Evolutionary conservation across 306 rosid genomes (phyloP), one percentile per base, ranked within the genome.

Genomic region (Trifolium fragiferum): DNA sequence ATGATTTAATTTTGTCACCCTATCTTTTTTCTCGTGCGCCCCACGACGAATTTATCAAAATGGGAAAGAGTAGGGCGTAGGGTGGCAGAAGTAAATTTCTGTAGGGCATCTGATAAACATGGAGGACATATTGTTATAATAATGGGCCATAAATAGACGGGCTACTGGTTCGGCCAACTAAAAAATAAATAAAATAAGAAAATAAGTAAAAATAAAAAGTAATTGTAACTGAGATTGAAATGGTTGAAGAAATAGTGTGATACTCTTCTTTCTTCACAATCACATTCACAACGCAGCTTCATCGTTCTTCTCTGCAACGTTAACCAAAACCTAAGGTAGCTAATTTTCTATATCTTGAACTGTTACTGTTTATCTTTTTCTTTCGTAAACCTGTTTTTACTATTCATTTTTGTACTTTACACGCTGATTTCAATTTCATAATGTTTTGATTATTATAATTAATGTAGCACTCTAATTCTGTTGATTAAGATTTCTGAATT

Each of bases 291-390:
- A 40, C 27, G 43, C 66, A 47, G 49, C 50, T 67, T 47, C 79
- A 3, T 59, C 59, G 65, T 67, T 49, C 65, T 68, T 41, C 54
- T 75, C 74, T 53, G 74, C 81, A 75, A 63, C 74, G 74, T 62
- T 81, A 75, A 30, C 33, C 4, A 27, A 27, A 25, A 69, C 55
- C 74, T 75, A 70, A 75, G 68, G 77, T 81, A 53, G 27, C 37
- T 55, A 50, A 14, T 5, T 68, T 69, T 32, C 51, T 19, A 23
- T 30, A 7, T 19, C 3, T 9, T 10, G 46, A 3, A 27, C 11
- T 57, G 6, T 51, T 30, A 8, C 59, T 38, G 7, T 53, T 12
- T 30, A 27, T 66, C 32, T 32, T 30, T 51, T 32, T 55, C 62
- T 32, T 19, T 9, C 19, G 8, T 25, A n/a, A 23, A n/a, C 59